Base-by-base conservation (phyloP, 129 eudicot genomes). In the Escallonia rubra region DNA sequence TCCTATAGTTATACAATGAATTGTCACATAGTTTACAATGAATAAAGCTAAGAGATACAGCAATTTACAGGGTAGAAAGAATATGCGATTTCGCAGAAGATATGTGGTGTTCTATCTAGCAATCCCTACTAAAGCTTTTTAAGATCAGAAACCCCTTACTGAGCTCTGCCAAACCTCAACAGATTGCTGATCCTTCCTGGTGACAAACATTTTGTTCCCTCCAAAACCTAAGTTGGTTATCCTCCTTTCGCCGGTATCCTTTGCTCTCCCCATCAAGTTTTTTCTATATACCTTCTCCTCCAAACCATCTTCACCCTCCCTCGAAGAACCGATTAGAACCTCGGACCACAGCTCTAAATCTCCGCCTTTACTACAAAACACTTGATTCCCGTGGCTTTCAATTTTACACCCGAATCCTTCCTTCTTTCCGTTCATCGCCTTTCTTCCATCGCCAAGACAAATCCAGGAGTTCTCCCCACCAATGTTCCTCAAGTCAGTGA, bases 121-220 rank as follows among this genome's bases (percentile, higher is more conserved):
- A 23, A 23, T 23, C 34, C 34, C 34, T 23, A 23, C 34, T 23
- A 23, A 23, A 23, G 34, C 34, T 23, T 23, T 1, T 23, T 23
- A 69, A 61, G 39, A 64, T 79, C 75, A 87, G 45, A 61, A 67
- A 61, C 86, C 86, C 72, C 78, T 80, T 53, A 60, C 83, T 14
- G 95, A 89, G 74, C 90, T 79, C 61, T 89, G 89, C 99, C 99
- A 93, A 62, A 93, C 99, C 72, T 93, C 99, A 42, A 93, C 85
- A 60, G 49, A 65, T 74, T 86, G 99, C 76, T 93, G 87, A 68
- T 93, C 91, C 72, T 86, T 93, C 78, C 99, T 67, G 4, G 99
- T 86, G 59, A 89, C 82, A 40, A 89, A 93, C 96, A 93, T 89
- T 60, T 86, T 93, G 74, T 79, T 93, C 71, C 99, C 99, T n/a